Evolutionary conservation across 2,329 filamentous ascomycete species (phyloP).

Genomic region (Blastomyces silverae): DNA sequence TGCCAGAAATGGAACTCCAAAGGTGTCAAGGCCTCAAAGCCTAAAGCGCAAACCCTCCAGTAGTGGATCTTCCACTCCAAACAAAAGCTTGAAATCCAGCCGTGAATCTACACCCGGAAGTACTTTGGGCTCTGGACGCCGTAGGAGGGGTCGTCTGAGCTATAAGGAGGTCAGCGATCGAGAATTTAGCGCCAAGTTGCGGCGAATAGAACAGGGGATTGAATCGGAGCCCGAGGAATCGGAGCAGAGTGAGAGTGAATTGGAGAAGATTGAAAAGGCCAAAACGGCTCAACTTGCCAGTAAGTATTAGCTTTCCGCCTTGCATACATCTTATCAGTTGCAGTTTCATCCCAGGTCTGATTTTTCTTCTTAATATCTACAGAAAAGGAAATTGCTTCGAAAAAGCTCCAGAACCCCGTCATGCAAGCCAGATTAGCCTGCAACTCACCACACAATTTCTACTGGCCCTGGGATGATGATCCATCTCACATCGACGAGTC

Average conservation of each 20-base stretch:
- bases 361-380: conserved; percentile 13
- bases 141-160: conserved; percentile 49
- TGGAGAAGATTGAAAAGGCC: conserved; percentile 58
- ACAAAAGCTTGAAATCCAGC: conserved; percentile 70
- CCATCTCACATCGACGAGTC: conserved; percentile 64
- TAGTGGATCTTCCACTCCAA: conserved; percentile 43
- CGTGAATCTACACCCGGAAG: conserved; percentile 65
- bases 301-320: conserved; percentile 37
- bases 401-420: conserved; percentile 87
- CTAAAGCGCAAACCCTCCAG: conserved; percentile 53
- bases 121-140: conserved; percentile 44
- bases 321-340: background rate
- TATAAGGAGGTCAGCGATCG: conserved; percentile 70
- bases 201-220: conserved; percentile 45
- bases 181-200: conserved; percentile 68
- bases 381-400: conserved; percentile 78
- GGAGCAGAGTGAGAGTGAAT: conserved; percentile 41
- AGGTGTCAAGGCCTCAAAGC: conserved; percentile 38
- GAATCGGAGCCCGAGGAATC: conserved; percentile 50
- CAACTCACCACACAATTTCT: conserved; percentile 94
- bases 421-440: conserved; percentile 89
- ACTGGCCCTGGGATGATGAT: conserved; percentile 69
- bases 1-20: conserved; percentile 29
- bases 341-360: background rate
- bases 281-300: conserved; percentile 70